Conservation (phyloP, 495 filamentous ascomycete species). For the Aspergillus saccharolyticus region DNA sequence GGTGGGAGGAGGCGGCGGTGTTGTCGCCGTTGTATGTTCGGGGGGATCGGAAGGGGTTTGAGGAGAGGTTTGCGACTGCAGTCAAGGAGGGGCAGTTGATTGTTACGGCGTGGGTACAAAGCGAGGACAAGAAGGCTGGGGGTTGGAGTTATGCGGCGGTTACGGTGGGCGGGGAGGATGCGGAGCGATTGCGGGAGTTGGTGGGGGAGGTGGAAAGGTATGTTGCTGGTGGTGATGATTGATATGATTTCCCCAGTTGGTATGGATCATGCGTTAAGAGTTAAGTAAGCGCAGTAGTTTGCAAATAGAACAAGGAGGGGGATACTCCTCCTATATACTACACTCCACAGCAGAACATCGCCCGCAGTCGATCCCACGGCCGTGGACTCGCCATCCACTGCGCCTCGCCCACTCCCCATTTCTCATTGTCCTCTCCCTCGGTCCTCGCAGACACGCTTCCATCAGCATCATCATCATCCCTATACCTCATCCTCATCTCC, state of each 20-base stretch:
- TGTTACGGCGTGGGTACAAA: slow-evolving; percentile 4
- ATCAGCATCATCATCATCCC: no score
- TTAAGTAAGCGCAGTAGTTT: no score
- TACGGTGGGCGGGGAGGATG: neutral
- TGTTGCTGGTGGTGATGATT: neutral
- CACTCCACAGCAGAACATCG: neutral
- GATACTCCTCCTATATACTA: no score
- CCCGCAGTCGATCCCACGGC: neutral
- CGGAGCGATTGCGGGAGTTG: neutral
- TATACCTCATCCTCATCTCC: slow-evolving; percentile 1
- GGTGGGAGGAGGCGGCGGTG: slow-evolving; percentile 2
- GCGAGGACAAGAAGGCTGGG: neutral
- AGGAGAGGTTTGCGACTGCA: neutral
- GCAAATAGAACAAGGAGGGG: no score
- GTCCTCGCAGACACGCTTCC: neutral
- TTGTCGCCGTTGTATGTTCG: neutral
- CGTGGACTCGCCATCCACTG: neutral
- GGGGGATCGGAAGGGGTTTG: neutral
- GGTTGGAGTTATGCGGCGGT: neutral
- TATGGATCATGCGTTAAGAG: no score
- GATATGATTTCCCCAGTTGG: no score
- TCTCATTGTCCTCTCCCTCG: neutral
- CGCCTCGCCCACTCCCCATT: neutral
- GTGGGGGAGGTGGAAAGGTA: neutral
- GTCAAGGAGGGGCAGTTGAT: neutral